phyloP scores from a whole-genome alignment of 129 eudicot genomes.

The Chrysanthemum makinoi region DNA sequence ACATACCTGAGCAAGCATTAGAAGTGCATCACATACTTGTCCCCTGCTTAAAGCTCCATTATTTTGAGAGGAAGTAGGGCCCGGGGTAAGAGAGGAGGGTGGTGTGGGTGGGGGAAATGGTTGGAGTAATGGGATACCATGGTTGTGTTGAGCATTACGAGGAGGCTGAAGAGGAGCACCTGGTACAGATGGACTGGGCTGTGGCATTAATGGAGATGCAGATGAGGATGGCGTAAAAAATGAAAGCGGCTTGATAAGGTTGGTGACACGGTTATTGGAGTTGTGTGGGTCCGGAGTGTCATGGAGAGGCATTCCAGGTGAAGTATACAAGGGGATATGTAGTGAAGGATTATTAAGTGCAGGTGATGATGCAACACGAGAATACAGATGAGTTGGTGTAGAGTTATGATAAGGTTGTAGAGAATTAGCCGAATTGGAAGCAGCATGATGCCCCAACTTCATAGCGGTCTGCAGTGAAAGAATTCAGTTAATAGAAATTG shows the following conservation, averaged over 20 bases:
- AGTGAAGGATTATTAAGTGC: slow-evolving; percentile 36
- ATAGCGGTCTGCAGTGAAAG: slow-evolving; percentile 53
- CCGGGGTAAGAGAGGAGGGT: slow-evolving; percentile 65
- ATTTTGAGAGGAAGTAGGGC: slow-evolving; percentile 32
- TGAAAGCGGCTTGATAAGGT: slow-evolving; percentile 39
- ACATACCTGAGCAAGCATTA: slow-evolving; percentile 66
- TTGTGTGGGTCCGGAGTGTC: slow-evolving; percentile 28
- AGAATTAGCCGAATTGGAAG: slow-evolving; percentile 34
- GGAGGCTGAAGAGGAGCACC: slow-evolving; percentile 34
- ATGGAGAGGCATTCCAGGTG: slow-evolving; percentile 33
- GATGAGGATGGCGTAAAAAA: slow-evolving; percentile 38
- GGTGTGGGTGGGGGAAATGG: slow-evolving; percentile 63
- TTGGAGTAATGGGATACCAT: slow-evolving; percentile 39
- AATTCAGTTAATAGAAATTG: not conserved
- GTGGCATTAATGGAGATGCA: slow-evolving; percentile 24
- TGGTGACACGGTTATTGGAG: slow-evolving; percentile 20
- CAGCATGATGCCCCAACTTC: slow-evolving; percentile 41
- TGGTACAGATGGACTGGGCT: slow-evolving; percentile 24
- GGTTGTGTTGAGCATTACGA: slow-evolving; percentile 14
- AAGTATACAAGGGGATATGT: slow-evolving; percentile 37
- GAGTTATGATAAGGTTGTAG: slow-evolving; percentile 38
- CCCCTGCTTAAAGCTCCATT: slow-evolving; percentile 58
- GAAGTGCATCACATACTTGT: slow-evolving; percentile 69
- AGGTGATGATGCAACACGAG: slow-evolving; percentile 42
- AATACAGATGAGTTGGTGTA: slow-evolving; percentile 33